phyloP scores from a whole-genome alignment of 257 asterid species.

The Lycium barbarum region DNA sequence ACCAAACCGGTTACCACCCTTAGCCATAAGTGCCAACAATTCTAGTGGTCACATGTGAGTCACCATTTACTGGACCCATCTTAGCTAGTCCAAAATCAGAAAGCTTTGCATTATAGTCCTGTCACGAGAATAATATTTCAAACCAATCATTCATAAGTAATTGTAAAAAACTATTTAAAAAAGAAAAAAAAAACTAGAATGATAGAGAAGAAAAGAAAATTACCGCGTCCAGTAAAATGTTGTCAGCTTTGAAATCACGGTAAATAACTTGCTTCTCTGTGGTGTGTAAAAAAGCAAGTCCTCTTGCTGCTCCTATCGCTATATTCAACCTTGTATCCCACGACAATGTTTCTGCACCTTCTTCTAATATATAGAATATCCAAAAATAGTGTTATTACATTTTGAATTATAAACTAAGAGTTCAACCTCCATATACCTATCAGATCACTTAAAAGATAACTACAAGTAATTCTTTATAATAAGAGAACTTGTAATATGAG shows the following conservation, averaged over 20 bases:
- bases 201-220: not conserved
- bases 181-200: no score
- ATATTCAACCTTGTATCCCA: slow-evolving; percentile 79
- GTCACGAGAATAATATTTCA: no score
- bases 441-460: no score
- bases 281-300: slow-evolving; percentile 69
- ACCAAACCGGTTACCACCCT: no score
- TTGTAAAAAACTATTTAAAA: no score
- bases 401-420: no score
- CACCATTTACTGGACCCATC: slow-evolving; percentile 78
- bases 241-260: slow-evolving; percentile 83
- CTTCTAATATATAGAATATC: slow-evolving; percentile 36
- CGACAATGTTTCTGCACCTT: slow-evolving; percentile 64
- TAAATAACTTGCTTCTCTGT: slow-evolving; percentile 76
- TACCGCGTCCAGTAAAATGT: slow-evolving; percentile 74
- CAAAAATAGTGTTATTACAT: no score
- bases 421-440: no score
- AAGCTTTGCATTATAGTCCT: slow-evolving; percentile 81
- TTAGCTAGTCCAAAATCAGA: slow-evolving; percentile 95
- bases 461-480: no score
- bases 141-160: not conserved
- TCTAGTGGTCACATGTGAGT: slow-evolving; percentile 76
- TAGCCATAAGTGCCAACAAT: slow-evolving; percentile 84
- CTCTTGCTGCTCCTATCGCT: slow-evolving; percentile 83
- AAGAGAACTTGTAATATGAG: no score